phyloP scores from a whole-genome alignment of 305 asterid species.

The Fraxinus floribunda region DNA sequence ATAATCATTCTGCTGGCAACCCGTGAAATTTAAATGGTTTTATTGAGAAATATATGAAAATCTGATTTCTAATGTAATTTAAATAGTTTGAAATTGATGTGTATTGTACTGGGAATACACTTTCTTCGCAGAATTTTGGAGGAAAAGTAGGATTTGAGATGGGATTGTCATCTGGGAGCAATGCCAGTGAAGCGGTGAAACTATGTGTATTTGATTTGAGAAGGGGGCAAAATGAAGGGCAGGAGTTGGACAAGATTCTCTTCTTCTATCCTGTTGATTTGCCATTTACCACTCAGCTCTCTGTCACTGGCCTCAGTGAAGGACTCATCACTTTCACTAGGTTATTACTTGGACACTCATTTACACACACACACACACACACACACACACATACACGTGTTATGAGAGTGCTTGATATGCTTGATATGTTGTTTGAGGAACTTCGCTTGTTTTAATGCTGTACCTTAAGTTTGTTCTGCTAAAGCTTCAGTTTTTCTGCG shows the following conservation, averaged over 20 bases:
- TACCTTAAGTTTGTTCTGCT: background rate
- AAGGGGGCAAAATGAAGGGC: conserved; percentile 97
- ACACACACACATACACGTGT: background rate
- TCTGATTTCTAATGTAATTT: background rate
- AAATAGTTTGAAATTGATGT: background rate
- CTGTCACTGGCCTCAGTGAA: conserved; percentile 88
- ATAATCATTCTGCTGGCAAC: background rate
- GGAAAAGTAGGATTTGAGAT: conserved; percentile 25
- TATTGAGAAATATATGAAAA: background rate
- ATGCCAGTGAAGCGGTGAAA: conserved; percentile 55
- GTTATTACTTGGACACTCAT: conserved; percentile 27
- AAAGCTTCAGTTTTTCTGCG: background rate
- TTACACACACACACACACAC: background rate
- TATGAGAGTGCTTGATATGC: background rate
- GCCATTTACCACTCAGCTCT: conserved; percentile 68
- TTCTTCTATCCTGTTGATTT: conserved; percentile 84
- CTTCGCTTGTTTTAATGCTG: background rate
- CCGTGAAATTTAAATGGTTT: background rate
- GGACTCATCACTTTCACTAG: conserved; percentile 87
- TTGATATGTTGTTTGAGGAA: background rate
- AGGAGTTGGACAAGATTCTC: conserved; percentile 90
- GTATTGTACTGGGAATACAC: background rate
- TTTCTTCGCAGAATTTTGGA: conserved; percentile 21
- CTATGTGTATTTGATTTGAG: conserved; percentile 85
- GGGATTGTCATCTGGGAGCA: conserved; percentile 65